Evolutionary conservation across 371 early-diverging fungal genomes (phyloP), one percentile per base, ranked within the genome.

Genomic region (Syncephalis plumigaleata): DNA sequence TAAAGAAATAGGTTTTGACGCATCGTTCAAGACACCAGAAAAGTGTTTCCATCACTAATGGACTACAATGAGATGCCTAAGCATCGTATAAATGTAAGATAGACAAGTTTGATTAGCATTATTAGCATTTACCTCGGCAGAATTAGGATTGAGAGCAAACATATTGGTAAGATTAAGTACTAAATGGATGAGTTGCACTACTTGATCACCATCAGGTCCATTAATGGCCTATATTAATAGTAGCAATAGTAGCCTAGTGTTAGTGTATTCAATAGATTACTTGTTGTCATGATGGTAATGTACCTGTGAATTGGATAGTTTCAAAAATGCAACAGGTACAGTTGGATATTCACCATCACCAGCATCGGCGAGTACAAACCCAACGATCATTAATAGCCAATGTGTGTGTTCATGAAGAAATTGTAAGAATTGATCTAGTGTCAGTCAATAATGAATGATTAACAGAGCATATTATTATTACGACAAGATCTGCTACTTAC

Each of bases 11-110:
- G 0, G 83, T 75, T 44, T 70, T 66, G 38, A 67, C 63, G 83
- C 87, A 86, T 18, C 87, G 65, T 47, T 81, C 79, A 43, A 78
- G 59, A 55, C 75, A 86, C 79, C 81, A 81, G 39, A 82, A 60
- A 22, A 83, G 53, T 0, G 81, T 79, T 47, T 82, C 77, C 1
- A 76, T 67, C 3, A 82, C 70, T 45, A 74, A 66, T 2, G 87
- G 87, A 55, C 83, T 83, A 56, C 76, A 79, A 18, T 73, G 64
- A 20, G 70, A 62, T 5, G 75, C 74, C 65, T 58, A 36, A 50
- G 23, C 9, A 39, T 51, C 16, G 48, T 42, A 46, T 68, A 48
- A n/a, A 40, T 15, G 1, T 9, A 18, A 26, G 16, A 9, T 22
- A 36, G 42, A 11, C 23, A 17, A 18, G 45, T 17, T 26, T 22